A percentile compares a stretch with the other conserved stretches of the same genome.
Evolutionary conservation across 1,284 basidiomycete species (phyloP).

Genomic region (Ganoderma meredithae): DNA sequence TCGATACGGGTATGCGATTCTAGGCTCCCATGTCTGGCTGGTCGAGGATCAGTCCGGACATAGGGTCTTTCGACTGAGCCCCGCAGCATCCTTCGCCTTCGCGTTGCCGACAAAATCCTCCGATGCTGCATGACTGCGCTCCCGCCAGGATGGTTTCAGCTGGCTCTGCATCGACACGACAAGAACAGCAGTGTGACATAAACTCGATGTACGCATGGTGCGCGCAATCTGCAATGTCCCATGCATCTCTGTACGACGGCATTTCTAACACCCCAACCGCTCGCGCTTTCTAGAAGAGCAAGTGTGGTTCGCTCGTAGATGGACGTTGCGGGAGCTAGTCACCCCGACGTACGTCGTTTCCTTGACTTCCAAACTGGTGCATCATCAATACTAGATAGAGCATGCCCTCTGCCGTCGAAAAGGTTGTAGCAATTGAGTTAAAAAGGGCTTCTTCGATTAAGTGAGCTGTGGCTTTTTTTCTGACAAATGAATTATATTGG

Average conservation of each 20-base stretch:
- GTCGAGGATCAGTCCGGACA: slow-evolving; percentile 16
- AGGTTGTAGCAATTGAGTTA: background rate
- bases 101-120: slow-evolving; percentile 10
- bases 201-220: slow-evolving; percentile 21
- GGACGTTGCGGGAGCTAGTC: background rate
- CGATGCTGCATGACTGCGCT: slow-evolving; percentile 14
- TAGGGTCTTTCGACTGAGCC: slow-evolving; percentile 13
- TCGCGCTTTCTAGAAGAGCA: background rate
- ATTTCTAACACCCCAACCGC: background rate
- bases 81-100: background rate
- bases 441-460: background rate
- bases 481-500: no score
- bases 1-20: slow-evolving; percentile 23
- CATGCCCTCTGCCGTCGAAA: background rate
- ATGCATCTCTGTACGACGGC: slow-evolving; percentile 1
- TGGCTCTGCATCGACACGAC: slow-evolving; percentile 25
- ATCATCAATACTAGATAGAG: slow-evolving; percentile 1
- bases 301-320: slow-evolving; percentile 1
- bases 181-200: slow-evolving; percentile 14
- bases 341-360: background rate
- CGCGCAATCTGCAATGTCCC: slow-evolving; percentile 15
- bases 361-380: background rate
- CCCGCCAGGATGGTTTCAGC: slow-evolving; percentile 6
- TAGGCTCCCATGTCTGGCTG: slow-evolving; percentile 25
- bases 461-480: background rate